Base-by-base conservation (phyloP, 2,329 filamentous ascomycete species). In the Tympanopsis confertula region DNA sequence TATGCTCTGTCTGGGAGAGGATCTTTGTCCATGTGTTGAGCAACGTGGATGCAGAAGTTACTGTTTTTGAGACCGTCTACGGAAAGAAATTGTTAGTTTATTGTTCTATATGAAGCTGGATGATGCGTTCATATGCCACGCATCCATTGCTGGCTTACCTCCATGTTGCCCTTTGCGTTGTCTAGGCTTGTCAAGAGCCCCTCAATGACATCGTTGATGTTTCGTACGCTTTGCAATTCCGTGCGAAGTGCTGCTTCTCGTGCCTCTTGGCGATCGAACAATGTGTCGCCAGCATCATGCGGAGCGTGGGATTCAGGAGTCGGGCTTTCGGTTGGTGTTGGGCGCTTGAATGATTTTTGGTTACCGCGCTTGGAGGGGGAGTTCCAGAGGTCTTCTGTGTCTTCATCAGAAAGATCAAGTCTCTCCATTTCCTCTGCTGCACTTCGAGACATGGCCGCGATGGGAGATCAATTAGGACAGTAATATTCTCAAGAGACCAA, bases 1-100 rank as follows among this genome's bases (percentile, higher is more conserved):
- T 96, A 61, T 98, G 91, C 60, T 98, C 91, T 4, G 91, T 95
- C 59, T 98, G 91, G 5, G 86, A 91, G 12, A 98, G 74, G 46
- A 98, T 95, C 38, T 87, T 80, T 5, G 87, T 94, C 89, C 89
- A 98, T 13, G 88, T 94, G 50, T 93, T 87, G 20, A 98, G 77
- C 13, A 98, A 73, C 1, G 83, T 84, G 13, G 88, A 93, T 3
- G 91, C 87, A 39, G 88, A 89, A 46, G 74, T 73, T 30, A 96
- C 87, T 3, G 91, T 95, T 43, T 74, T 73, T 38, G 82, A 82
- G 24, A 96, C 88, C 18, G 82, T 93, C 83, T 85, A 37, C 4
- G 41, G 5, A n/a, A 2, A 36, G 15, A 35, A n/a, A n/a, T n/a
- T n/a, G n/a, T n/a, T n/a, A n/a, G n/a, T n/a, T n/a, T n/a, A n/a